Evolutionary conservation across 805 yeast species (phyloP), one percentile per base, ranked within the genome.

Genomic region (Nakazawaea anatomiae): DNA sequence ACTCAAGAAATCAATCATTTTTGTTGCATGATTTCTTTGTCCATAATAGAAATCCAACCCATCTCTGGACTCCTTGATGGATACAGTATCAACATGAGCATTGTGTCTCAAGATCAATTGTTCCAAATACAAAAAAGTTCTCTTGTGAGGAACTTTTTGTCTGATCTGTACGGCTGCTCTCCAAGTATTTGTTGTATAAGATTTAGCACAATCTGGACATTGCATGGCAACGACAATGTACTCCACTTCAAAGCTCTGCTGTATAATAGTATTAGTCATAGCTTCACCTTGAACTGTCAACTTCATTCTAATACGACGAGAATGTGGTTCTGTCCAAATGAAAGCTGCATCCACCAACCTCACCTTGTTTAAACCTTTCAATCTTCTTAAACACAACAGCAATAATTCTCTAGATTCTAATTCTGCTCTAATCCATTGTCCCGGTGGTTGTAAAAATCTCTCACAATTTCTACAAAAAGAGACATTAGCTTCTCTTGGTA

Each of bases 251-350:
- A 92, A 90, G 29, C 87, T 80, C 71, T 94, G 99, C 65, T 95
- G 97, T 35, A 94, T 82, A 57, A 92, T 87, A 29, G 97, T 89
- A 63, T 89, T 89, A 31, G 85, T 76, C 80, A 90, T 83, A 28
- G 97, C 97, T 67, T 94, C 99, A 58, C 97, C 97, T 69, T 92
- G 98, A 32, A 94, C 96, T 0, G 97, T 89, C 50, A 94, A 71
- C 63, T 91, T 90, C 56, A 95, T 82, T 67, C 90, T 83, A 54
- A 92, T 82, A 74, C 99, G 85, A 69, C 99, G 80, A 30, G 97
- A 90, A 68, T 94, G 99, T 3, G 99, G 99, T 72, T 94, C 99
- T 1, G 99, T 94, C 99, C 99, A 94, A 55, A 95, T 82, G 61
- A 91, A 94, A 5, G 91, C 80, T 2, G 99, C 99, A 71, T 94